Base-by-base conservation (phyloP, 108 stramenopile species). In the Nitzschia inconspicua region DNA sequence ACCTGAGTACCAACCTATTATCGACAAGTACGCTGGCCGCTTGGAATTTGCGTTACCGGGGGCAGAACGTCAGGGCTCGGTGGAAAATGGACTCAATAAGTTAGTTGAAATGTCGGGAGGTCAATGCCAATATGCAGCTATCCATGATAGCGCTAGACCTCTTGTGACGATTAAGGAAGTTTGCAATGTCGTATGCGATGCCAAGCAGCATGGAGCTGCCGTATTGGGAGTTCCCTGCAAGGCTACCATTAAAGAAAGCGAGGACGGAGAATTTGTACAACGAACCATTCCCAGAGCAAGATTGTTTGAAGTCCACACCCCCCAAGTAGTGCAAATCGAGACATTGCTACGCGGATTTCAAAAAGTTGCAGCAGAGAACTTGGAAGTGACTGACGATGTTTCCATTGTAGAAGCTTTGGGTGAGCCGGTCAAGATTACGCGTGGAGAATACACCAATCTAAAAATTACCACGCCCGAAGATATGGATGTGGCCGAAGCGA, bases 391-490 rank as follows among this genome's bases (percentile, higher is more conserved):
- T 20, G 96, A 97, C 68, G 96, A 97, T 75, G 96, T 95, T 10
- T 89, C 88, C 26, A 90, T 97, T 44, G 83, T 97, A n/a, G 96
- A 97, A 75, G 82, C 84, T 18, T 66, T 97, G 62, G 91, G 89
- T 26, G 84, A 89, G 62, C 85, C 91, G 37, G 96, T 97, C 30
- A 93, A 94, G 50, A 68, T 97, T 54, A 97, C 96, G 11, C 56
- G 71, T 53, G 96, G 96, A 44, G 93, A 97, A 67, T 97, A 97
- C 68, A 95, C 94, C 7, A 97, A 97, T 78, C 64, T 97, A 10
- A 97, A 97, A 80, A 91, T 97, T 42, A 97, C 96, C 1, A 97
- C 96, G 1, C 96, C 96, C 7, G 94, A 95, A 67, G 96, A 97
- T 77, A 80, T 97, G 83, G 86, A 93, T 57, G 83, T 97, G 25